These are phyloP conservation scores for Colletotrichum melonis DNA, from an alignment of 2,329 filamentous ascomycete species.

Conservation along the genomic window DNA sequence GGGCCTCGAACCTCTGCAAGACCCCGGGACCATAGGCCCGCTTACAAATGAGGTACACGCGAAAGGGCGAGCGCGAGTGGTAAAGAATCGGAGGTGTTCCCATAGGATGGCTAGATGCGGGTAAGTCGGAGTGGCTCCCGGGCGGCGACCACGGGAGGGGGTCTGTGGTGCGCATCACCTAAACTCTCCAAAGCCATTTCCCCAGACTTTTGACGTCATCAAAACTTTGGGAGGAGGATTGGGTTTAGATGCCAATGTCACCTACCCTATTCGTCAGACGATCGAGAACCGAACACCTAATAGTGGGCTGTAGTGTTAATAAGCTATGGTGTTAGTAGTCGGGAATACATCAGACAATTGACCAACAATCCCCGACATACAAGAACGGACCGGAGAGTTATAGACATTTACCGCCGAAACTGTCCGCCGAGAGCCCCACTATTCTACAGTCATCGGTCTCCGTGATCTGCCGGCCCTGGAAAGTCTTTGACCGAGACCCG, in stretches of 20 bases:
- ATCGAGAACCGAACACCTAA: too few relatives aligned
- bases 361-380: neutral
- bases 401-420: neutral
- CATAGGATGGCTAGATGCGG: conserved; percentile 12
- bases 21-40: neutral
- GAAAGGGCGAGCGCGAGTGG: conserved; percentile 6
- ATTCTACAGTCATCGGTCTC: neutral
- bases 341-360: neutral
- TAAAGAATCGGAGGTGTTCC: conserved; percentile 11
- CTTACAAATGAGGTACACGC: conserved; percentile 20
- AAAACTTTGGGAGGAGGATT: neutral
- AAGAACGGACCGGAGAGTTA: neutral
- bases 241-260: neutral
- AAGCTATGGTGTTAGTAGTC: neutral
- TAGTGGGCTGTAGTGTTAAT: neutral
- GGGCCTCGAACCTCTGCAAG: neutral
- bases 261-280: neutral
- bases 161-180: conserved; percentile 13
- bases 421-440: neutral
- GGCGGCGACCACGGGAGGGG: neutral
- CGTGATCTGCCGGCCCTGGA: neutral
- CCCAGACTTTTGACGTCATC: conserved; percentile 28
- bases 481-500: neutral
- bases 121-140: neutral
- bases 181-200: conserved; percentile 10